phyloP scores from a whole-genome alignment of 495 filamentous ascomycete species.

The Staphylotrichum tortipilum region DNA sequence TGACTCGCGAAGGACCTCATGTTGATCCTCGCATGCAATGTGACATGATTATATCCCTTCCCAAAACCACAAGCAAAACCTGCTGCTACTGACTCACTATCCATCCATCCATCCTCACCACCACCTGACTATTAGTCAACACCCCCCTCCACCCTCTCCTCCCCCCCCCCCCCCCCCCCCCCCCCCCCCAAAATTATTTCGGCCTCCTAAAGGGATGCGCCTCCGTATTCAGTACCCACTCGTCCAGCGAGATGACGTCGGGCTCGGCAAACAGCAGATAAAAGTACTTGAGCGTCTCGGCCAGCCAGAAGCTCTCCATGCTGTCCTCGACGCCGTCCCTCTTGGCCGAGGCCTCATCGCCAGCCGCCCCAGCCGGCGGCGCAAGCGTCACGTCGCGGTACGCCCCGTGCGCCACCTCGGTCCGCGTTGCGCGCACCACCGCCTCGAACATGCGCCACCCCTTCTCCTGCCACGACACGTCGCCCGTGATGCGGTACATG shows the following conservation, averaged over 20 bases:
- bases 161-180: too few relatives aligned
- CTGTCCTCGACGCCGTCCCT: constrained; percentile 27
- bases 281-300: constrained; percentile 90
- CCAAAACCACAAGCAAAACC: too few relatives aligned
- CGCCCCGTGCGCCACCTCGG: constrained; percentile 60
- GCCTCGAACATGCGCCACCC: constrained; percentile 88
- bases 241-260: constrained; percentile 66
- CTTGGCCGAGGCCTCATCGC: constrained; percentile 3
- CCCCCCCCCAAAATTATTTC: not conserved
- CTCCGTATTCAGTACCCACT: constrained; percentile 70
- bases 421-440: constrained; percentile 55
- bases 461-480: constrained; percentile 68
- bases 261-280: constrained; percentile 78
- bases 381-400: constrained; percentile 71
- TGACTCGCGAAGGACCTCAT: too few relatives aligned
- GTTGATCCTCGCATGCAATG: too few relatives aligned
- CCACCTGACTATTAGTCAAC: too few relatives aligned
- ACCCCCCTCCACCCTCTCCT: too few relatives aligned
- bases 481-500: constrained; percentile 87
- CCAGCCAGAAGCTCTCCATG: constrained; percentile 60
- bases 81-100: too few relatives aligned
- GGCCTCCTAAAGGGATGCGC: constrained; percentile 51
- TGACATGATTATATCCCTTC: too few relatives aligned
- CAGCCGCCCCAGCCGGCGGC: too few relatives aligned
- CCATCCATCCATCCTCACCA: too few relatives aligned